These are phyloP conservation scores for Sarcocystis neurona DNA, from an alignment of 169 alveolate species.

Conservation along the genomic window DNA sequence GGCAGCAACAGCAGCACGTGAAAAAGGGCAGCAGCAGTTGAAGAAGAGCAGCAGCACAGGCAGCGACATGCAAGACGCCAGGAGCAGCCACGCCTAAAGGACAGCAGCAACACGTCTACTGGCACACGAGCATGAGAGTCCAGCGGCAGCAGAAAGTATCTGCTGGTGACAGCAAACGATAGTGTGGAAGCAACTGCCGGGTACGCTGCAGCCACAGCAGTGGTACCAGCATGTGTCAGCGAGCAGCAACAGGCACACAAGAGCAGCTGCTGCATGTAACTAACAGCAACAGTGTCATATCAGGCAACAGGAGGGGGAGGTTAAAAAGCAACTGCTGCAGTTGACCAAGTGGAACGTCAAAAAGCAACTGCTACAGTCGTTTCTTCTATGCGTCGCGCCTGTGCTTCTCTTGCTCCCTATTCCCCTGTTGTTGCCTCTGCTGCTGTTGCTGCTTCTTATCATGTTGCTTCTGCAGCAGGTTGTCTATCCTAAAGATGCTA, in stretches of 20 bases:
- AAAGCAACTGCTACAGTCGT: neutral
- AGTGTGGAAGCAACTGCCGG: neutral
- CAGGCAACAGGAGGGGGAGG: neutral
- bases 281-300: neutral
- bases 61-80: slow-evolving; percentile 26
- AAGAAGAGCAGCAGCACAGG: slow-evolving; percentile 36
- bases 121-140: neutral
- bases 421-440: slow-evolving; percentile 25
- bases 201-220: slow-evolving; percentile 18
- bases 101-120: neutral
- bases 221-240: neutral
- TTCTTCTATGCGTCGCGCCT: neutral
- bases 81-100: slow-evolving; percentile 3
- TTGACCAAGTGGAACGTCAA: slow-evolving; percentile 33
- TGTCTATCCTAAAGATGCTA: neutral
- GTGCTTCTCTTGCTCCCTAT: neutral
- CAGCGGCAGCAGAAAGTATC: neutral
- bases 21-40: slow-evolving; percentile 21
- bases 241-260: neutral
- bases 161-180: neutral
- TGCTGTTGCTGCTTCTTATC: slow-evolving; percentile 17
- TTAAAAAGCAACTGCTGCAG: neutral
- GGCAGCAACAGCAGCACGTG: slow-evolving; percentile 41
- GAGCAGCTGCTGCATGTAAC: neutral
- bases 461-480: slow-evolving; percentile 1